A percentile compares a stretch with the other conserved stretches of the same genome.
These are phyloP conservation scores for Pseudopyrenochaeta lycopersici DNA, from an alignment of 2,329 filamentous ascomycete species.

Conservation along the genomic window DNA sequence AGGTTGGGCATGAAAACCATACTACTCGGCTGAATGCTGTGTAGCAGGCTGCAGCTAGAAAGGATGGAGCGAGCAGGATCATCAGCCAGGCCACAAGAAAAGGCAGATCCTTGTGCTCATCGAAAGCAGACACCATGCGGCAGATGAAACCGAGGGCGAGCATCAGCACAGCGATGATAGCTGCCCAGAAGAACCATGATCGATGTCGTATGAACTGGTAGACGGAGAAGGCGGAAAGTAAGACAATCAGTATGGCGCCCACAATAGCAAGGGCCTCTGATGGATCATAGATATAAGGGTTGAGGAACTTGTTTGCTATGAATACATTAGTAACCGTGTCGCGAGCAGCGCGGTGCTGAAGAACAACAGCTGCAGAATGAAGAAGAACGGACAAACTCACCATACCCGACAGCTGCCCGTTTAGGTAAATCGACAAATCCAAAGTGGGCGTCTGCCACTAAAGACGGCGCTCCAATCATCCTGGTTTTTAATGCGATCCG, in stretches of 20 bases:
- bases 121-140: conserved; percentile 54
- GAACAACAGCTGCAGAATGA: not conserved
- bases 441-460: conserved; percentile 4
- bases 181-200: conserved; percentile 49
- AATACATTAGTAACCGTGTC: not conserved
- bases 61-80: conserved; percentile 59
- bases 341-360: not conserved
- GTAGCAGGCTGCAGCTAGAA: conserved; percentile 62
- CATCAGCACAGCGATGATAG: conserved; percentile 48
- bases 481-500: conserved; percentile 10
- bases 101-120: conserved; percentile 44
- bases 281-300: conserved; percentile 61
- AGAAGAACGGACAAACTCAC: conserved; percentile 24
- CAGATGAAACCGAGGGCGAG: conserved; percentile 63
- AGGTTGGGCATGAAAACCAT: conserved; percentile 48
- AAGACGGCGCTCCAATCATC: conserved; percentile 21
- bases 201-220: conserved; percentile 47
- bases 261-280: conserved; percentile 55
- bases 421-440: conserved; percentile 31
- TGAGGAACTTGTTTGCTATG: conserved; percentile 32
- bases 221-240: conserved; percentile 41
- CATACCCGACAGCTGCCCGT: conserved; percentile 25
- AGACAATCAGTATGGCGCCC: conserved; percentile 53
- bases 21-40: conserved; percentile 60
- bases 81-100: conserved; percentile 55